Evolutionary conservation across 495 filamentous ascomycete species (phyloP).

Genomic region (Penicillium canescens): DNA sequence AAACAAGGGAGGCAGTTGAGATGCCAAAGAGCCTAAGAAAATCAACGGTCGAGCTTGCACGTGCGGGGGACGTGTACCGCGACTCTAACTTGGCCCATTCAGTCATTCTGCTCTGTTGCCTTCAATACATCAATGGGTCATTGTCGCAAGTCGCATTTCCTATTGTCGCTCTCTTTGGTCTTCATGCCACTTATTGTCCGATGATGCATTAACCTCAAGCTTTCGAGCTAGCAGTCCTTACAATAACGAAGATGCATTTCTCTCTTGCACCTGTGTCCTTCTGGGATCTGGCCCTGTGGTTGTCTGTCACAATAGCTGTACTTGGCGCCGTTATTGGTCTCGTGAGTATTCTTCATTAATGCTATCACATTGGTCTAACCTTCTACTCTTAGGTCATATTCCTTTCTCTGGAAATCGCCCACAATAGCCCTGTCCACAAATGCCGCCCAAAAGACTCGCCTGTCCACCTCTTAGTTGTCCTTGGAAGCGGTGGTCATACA

Average conservation of each 20-base stretch:
- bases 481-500: conserved; percentile 93
- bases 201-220: neutral
- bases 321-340: conserved; percentile 13
- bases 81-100: conserved; percentile 2
- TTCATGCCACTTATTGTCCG: neutral
- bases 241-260: neutral
- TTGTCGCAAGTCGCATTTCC: neutral
- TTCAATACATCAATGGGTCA: neutral
- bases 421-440: conserved; percentile 33
- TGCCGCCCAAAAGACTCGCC: conserved; percentile 33
- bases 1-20: conserved; percentile 24
- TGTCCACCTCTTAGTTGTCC: conserved; percentile 75
- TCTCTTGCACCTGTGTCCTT: neutral
- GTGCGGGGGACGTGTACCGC: conserved; percentile 19
- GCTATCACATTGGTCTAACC: conserved; percentile 6
- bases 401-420: conserved; percentile 30
- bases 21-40: conserved; percentile 18
- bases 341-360: conserved; percentile 15
- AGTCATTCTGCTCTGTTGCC: neutral
- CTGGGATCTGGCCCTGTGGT: neutral
- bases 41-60: conserved; percentile 39
- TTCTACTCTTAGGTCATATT: conserved; percentile 23
- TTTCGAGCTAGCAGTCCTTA: neutral
- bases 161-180: neutral
- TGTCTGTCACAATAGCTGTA: neutral